These are phyloP conservation scores for Fusarium cyanostomum DNA, from an alignment of 2,329 filamentous ascomycete species.

Conservation along the genomic window DNA sequence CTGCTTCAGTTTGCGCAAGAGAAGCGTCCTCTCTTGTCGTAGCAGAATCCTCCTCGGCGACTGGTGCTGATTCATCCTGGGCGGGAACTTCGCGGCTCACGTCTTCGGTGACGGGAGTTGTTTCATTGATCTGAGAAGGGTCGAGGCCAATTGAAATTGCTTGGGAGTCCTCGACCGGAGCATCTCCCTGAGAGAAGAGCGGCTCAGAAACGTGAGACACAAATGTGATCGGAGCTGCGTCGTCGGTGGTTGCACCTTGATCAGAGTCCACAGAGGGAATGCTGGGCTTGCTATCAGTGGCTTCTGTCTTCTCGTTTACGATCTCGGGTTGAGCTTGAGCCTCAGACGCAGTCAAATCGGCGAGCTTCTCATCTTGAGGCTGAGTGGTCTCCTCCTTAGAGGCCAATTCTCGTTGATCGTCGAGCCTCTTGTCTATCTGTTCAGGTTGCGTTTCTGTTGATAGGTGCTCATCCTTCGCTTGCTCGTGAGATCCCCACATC, in stretches of 20 bases:
- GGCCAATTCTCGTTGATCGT: not conserved
- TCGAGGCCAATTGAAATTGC: constrained; percentile 29
- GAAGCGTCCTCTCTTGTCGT: not conserved
- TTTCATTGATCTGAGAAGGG: constrained; percentile 39
- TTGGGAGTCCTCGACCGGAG: constrained; percentile 40
- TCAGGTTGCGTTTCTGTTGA: not conserved
- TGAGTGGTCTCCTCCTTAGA: not conserved
- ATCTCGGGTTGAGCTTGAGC: not conserved
- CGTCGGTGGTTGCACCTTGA: constrained; percentile 3
- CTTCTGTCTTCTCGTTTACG: constrained; percentile 8
- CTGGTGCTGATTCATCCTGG: not conserved
- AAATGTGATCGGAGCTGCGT: constrained; percentile 9
- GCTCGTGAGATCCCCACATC: constrained; percentile 34
- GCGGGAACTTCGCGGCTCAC: not conserved
- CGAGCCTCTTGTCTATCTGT: not conserved
- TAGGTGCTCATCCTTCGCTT: not conserved
- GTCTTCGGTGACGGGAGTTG: not conserved
- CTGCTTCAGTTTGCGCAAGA: not conserved
- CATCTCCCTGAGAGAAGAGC: constrained; percentile 47
- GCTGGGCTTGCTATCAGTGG: constrained; percentile 6
- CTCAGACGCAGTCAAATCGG: not conserved
- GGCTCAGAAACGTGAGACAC: constrained; percentile 44
- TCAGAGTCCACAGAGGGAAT: not conserved
- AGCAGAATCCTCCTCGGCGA: not conserved
- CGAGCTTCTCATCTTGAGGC: not conserved